phyloP scores from a whole-genome alignment of 192 early-diverging fungal species.

The Podila minutissima region DNA sequence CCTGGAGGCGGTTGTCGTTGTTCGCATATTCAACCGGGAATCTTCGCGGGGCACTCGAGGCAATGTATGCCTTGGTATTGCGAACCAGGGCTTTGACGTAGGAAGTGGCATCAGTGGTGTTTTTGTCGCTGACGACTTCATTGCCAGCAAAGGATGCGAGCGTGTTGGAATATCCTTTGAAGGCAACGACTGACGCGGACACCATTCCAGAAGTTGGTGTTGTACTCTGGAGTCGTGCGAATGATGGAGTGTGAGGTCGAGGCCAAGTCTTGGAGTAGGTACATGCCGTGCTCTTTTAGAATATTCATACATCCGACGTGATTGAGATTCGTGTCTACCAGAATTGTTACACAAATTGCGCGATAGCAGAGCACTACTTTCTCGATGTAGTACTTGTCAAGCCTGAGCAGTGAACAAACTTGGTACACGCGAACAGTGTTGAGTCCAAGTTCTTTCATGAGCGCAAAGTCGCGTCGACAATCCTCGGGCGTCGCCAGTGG shows the following conservation, averaged over 20 bases:
- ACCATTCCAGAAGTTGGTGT: conserved; percentile 62
- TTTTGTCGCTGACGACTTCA: conserved; percentile 73
- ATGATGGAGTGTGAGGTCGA: conserved; percentile 71
- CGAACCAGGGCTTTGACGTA: conserved; percentile 75
- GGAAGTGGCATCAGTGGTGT: conserved; percentile 67
- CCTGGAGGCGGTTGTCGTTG: conserved; percentile 75
- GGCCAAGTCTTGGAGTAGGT: conserved; percentile 75
- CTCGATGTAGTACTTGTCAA: background rate
- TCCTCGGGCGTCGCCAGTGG: conserved; percentile 68
- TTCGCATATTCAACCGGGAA: conserved; percentile 81
- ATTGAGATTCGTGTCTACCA: conserved; percentile 62
- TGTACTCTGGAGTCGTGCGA: conserved; percentile 68
- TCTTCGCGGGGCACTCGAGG: conserved; percentile 51
- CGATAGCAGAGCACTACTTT: background rate
- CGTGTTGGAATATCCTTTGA: conserved; percentile 70
- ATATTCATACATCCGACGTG: conserved; percentile 80
- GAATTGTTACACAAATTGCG: background rate
- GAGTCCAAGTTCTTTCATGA: conserved; percentile 73
- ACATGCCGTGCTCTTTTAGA: conserved; percentile 71
- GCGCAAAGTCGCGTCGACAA: conserved; percentile 69
- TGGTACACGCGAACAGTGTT: conserved; percentile 82
- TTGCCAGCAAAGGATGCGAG: conserved; percentile 80
- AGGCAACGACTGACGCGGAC: conserved; percentile 67
- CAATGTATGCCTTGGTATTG: conserved; percentile 71
- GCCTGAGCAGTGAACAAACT: conserved; percentile 37